Conservation (phyloP, 228 moss, liverwort and hornwort species). For the Sphagnum magellanicum region DNA sequence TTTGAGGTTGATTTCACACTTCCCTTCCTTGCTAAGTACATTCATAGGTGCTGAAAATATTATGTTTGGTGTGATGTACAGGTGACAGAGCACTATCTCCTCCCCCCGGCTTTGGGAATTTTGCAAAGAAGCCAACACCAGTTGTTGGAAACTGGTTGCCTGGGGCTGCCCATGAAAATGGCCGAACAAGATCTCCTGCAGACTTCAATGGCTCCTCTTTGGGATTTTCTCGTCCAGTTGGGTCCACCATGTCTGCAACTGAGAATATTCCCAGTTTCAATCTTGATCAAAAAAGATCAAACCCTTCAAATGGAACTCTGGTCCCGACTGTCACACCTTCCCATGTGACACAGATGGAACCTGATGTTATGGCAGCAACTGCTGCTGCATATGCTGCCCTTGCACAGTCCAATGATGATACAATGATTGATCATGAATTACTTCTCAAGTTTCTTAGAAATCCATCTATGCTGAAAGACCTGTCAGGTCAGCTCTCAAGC, state of each 20-base stretch:
- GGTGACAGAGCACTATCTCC: conserved; percentile 28
- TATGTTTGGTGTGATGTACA: conserved; percentile 24
- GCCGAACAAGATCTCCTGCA: conserved; percentile 1
- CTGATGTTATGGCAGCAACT: conserved; percentile 53
- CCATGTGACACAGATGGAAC: conserved; percentile 22
- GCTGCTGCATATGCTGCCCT: conserved; percentile 54
- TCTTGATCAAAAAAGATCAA: conserved; percentile 16
- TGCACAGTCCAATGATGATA: conserved; percentile 38
- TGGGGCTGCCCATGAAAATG: neutral
- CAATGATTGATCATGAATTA: conserved; percentile 52
- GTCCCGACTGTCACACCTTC: conserved; percentile 12
- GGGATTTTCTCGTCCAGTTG: conserved; percentile 9
- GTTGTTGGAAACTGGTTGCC: neutral
- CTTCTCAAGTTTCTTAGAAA: conserved; percentile 56
- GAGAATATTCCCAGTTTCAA: conserved; percentile 24
- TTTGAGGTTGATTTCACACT: neutral
- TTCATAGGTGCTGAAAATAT: neutral
- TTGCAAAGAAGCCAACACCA: conserved; percentile 1
- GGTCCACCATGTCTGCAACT: conserved; percentile 12
- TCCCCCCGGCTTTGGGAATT: conserved; percentile 60
- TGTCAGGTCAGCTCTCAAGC: conserved; percentile 36
- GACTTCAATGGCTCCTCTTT: conserved; percentile 8
- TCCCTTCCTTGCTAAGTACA: neutral
- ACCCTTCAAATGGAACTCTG: conserved; percentile 10
- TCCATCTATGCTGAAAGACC: conserved; percentile 50